A percentile compares a stretch with the other conserved stretches of the same genome.
Evolutionary conservation across 139 green algal species (phyloP).

Genomic region (Chlorella sp.): DNA sequence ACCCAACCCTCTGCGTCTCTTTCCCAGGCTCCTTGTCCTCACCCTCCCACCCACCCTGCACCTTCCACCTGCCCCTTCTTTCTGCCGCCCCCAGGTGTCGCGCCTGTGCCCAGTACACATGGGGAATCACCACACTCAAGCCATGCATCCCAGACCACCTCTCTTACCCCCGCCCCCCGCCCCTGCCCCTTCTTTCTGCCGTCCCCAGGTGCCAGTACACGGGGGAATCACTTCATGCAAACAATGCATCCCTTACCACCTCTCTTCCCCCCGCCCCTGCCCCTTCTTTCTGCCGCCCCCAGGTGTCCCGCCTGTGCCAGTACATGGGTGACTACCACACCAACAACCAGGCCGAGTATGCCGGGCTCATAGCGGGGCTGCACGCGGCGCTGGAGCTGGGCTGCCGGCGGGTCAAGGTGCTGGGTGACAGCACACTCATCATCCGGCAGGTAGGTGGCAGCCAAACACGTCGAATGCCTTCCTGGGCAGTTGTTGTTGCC

Average conservation of each 20-base stretch:
- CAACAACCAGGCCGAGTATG: conserved; percentile 72
- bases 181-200: not conserved
- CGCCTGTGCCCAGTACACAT: conserved; percentile 36
- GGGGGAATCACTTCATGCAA: not conserved
- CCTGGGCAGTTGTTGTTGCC: no score
- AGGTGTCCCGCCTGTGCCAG: conserved; percentile 23
- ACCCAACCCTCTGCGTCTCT: no score
- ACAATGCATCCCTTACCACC: not conserved
- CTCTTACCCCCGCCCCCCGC: not conserved
- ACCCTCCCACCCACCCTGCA: not conserved
- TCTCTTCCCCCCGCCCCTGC: no score
- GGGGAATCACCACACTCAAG: conserved; percentile 32
- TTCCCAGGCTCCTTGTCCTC: no score
- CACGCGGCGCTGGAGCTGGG: conserved; percentile 48
- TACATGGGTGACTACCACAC: conserved; percentile 48
- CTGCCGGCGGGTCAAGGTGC: conserved; percentile 30
- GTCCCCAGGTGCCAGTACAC: not conserved
- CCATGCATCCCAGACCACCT: not conserved
- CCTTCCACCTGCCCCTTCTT: not conserved
- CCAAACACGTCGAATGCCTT: no score
- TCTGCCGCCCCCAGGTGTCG: not conserved
- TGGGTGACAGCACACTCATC: conserved; percentile 63
- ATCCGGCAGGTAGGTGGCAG: conserved; percentile 55
- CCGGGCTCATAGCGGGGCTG: conserved; percentile 56
- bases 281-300: not conserved